Conservation (phyloP, 345 rosid genomes). For the Citrus unshiu region DNA sequence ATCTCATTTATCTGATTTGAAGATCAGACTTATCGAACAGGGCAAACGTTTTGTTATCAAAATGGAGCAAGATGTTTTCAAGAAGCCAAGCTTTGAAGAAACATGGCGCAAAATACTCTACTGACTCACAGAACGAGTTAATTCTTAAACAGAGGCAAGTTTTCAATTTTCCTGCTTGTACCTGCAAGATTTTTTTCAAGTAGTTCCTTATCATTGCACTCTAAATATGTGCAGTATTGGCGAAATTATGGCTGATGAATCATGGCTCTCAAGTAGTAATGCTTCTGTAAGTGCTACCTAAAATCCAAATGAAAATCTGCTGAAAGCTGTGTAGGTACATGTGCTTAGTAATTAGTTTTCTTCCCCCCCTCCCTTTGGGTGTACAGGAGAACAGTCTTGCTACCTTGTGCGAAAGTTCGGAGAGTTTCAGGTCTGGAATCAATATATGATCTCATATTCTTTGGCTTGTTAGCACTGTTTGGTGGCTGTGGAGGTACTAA, state of each 20-base stretch:
- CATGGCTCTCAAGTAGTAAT: conserved; percentile 43
- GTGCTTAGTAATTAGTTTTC: conserved; percentile 5
- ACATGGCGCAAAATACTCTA: conserved; percentile 54
- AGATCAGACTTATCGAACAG: conserved; percentile 99
- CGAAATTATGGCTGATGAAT: conserved; percentile 74
- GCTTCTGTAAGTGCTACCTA: conserved; percentile 49
- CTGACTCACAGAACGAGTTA: conserved; percentile 63
- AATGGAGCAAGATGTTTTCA: conserved; percentile 88
- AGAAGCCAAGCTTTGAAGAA: conserved; percentile 69
- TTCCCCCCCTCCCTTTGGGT: neutral
- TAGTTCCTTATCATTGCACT: conserved; percentile 23
- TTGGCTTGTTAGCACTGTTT: neutral
- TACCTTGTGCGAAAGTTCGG: conserved; percentile 45
- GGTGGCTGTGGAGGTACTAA: conserved; percentile 15
- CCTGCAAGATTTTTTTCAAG: conserved; percentile 9
- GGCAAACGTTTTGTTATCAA: conserved; percentile 83
- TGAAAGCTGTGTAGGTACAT: neutral
- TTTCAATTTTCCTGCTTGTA: conserved; percentile 12
- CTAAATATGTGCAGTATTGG: conserved; percentile 57
- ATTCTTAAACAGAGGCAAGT: conserved; percentile 81
- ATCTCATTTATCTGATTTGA: conserved; percentile 91
- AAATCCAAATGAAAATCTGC: conserved; percentile 9
- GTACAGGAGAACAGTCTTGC: conserved; percentile 60
- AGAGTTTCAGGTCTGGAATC: conserved; percentile 51
- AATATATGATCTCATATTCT: neutral